These are phyloP conservation scores for Pachyrhizus erosus DNA, from an alignment of 306 rosid species.

Conservation along the genomic window DNA sequence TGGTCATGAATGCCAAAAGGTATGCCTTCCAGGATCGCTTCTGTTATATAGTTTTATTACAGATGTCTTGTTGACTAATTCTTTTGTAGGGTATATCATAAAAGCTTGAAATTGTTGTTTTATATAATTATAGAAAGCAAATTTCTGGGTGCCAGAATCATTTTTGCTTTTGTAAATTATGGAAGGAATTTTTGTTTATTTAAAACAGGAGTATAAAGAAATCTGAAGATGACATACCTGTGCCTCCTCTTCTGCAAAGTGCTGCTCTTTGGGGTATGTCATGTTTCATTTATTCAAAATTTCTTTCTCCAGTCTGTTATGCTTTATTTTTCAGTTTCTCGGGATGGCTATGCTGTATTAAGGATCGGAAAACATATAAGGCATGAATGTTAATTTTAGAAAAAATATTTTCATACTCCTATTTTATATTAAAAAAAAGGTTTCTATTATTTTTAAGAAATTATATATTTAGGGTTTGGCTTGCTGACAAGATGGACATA, in stretches of 20 bases:
- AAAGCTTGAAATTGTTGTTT: background rate
- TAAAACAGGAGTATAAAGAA: conserved; percentile 78
- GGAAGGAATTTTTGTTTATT: background rate
- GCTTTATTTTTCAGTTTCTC: conserved; percentile 32
- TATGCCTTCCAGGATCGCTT: conserved; percentile 36
- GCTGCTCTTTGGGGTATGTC: conserved; percentile 79
- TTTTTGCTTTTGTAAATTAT: conserved; percentile 13
- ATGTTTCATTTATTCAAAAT: conserved; percentile 21
- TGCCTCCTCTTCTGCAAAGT: conserved; percentile 90
- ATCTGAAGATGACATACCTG: conserved; percentile 92
- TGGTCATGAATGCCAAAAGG: conserved; percentile 93
- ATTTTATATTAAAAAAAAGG: background rate
- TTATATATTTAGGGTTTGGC: background rate
- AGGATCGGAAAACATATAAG: background rate
- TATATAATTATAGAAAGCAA: background rate
- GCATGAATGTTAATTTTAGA: conserved; percentile 16
- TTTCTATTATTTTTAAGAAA: conserved; percentile 2
- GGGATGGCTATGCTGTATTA: background rate
- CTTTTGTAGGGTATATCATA: conserved; percentile 14
- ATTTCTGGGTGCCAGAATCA: background rate
- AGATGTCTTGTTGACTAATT: conserved; percentile 19
- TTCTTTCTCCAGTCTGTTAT: conserved; percentile 12
- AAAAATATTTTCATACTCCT: background rate
- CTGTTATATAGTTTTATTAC: conserved; percentile 10
- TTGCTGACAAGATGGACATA: conserved; percentile 31